phyloP scores from a whole-genome alignment of 2,329 filamentous ascomycete species.

The Paracorniculantispora psalliotae region DNA sequence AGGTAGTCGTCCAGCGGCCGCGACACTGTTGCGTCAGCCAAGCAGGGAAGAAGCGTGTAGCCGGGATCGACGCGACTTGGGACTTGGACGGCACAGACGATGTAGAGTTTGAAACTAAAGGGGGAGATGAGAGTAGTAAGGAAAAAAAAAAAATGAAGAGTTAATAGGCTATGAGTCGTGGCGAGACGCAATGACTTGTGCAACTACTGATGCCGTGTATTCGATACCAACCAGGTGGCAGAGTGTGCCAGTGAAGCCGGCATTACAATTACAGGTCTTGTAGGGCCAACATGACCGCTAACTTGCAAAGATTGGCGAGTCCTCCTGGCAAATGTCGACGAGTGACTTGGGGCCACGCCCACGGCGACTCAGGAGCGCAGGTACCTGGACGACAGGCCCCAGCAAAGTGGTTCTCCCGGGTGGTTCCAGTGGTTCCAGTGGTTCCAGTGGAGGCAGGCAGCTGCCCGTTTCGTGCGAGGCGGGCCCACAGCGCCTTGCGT shows the following conservation, averaged over 20 bases:
- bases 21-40: constrained; percentile 13
- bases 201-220: background rate
- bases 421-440: background rate
- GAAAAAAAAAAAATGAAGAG: background rate
- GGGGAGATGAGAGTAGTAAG: background rate
- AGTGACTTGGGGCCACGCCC: background rate
- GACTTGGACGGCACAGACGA: background rate
- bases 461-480: constrained; percentile 8
- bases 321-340: background rate
- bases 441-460: background rate
- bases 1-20: background rate
- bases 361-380: background rate
- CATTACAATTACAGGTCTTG: background rate
- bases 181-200: background rate
- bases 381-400: constrained; percentile 5
- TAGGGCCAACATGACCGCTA: background rate
- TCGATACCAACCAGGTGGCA: background rate
- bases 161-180: constrained; percentile 3
- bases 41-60: background rate
- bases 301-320: background rate
- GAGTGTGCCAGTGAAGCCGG: background rate
- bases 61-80: constrained; percentile 2
- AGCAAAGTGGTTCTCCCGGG: background rate
- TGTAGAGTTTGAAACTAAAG: background rate
- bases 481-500: no score